These are phyloP conservation scores for Phytophthora nicotianae DNA, from an alignment of 352 stramenopile species.

Conservation along the genomic window DNA sequence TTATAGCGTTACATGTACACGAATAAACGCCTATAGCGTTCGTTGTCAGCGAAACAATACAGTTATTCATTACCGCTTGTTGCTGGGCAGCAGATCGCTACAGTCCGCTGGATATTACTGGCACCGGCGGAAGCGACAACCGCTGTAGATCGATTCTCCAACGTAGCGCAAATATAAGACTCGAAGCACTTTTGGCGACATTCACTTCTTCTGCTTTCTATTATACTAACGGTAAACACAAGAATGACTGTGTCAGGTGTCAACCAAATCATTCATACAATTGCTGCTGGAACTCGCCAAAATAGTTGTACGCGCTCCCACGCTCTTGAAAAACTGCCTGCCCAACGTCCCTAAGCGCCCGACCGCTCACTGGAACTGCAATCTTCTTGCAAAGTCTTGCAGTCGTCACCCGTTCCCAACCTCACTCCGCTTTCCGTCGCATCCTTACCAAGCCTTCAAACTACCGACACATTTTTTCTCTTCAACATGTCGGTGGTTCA, in stretches of 20 bases:
- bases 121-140: too few relatives aligned
- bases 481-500: slow-evolving; percentile 25
- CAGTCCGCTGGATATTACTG: slow-evolving; percentile 11
- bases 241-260: not conserved
- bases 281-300: not conserved
- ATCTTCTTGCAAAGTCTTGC: slow-evolving; percentile 6
- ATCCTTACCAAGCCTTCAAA: too few relatives aligned
- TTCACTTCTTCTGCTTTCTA: not conserved
- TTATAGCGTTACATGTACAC: too few relatives aligned
- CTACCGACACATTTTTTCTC: not conserved
- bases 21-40: too few relatives aligned
- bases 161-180: slow-evolving; percentile 3
- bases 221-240: slow-evolving; percentile 16
- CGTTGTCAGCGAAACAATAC: not conserved
- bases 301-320: not conserved
- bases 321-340: slow-evolving; percentile 1
- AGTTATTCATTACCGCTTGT: not conserved
- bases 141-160: not conserved
- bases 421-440: slow-evolving; percentile 6
- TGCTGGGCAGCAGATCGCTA: slow-evolving; percentile 4
- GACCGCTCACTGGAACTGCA: slow-evolving; percentile 7
- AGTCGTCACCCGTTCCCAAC: not conserved
- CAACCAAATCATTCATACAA: not conserved
- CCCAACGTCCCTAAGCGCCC: not conserved
- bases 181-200: not conserved